Evolutionary conservation across 1,284 basidiomycete species (phyloP).

Genomic region (Melanopsichium pennsylvanicum): DNA sequence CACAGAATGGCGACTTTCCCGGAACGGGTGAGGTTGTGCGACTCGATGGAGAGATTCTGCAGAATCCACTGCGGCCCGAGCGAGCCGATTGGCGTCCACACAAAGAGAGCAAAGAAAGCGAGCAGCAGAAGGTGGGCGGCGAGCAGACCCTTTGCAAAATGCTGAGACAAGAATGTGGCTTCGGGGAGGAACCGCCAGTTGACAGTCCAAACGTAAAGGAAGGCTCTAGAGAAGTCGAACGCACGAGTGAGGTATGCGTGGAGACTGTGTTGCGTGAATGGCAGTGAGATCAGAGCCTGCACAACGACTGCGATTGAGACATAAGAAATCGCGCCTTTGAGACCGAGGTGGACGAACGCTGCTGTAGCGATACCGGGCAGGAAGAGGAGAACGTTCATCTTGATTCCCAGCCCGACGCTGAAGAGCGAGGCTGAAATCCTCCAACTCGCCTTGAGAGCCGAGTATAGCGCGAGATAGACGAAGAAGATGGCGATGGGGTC

Average conservation of each 20-base stretch:
- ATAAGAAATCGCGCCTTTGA: slow-evolving; percentile 58
- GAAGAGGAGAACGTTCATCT: slow-evolving; percentile 96
- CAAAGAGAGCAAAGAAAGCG: slow-evolving; percentile 73
- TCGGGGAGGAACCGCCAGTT: slow-evolving; percentile 92
- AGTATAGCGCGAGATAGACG: slow-evolving; percentile 68
- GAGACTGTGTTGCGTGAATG: slow-evolving; percentile 76
- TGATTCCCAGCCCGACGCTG: slow-evolving; percentile 85
- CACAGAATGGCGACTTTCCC: slow-evolving; percentile 14
- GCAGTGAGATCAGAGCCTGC: slow-evolving; percentile 75
- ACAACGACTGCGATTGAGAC: slow-evolving; percentile 16
- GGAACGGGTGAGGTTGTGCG: not conserved
- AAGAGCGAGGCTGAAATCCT: slow-evolving; percentile 75
- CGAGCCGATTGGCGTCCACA: slow-evolving; percentile 75
- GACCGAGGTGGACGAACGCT: slow-evolving; percentile 71
- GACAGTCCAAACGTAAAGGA: slow-evolving; percentile 96
- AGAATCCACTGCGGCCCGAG: slow-evolving; percentile 72
- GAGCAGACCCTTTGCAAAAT: slow-evolving; percentile 75
- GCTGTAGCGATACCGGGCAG: slow-evolving; percentile 79
- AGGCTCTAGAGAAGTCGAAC: slow-evolving; percentile 87
- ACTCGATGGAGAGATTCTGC: slow-evolving; percentile 1
- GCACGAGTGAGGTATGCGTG: slow-evolving; percentile 77
- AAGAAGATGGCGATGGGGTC: slow-evolving; percentile 84
- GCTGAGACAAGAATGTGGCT: slow-evolving; percentile 74
- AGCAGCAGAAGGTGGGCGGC: slow-evolving; percentile 74
- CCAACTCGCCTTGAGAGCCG: slow-evolving; percentile 72